Percentiles rank a stretch among this genome's conserved stretches.
phyloP scores from a whole-genome alignment of 73 alveolate species.

The Paramecium tetraurelia region DNA sequence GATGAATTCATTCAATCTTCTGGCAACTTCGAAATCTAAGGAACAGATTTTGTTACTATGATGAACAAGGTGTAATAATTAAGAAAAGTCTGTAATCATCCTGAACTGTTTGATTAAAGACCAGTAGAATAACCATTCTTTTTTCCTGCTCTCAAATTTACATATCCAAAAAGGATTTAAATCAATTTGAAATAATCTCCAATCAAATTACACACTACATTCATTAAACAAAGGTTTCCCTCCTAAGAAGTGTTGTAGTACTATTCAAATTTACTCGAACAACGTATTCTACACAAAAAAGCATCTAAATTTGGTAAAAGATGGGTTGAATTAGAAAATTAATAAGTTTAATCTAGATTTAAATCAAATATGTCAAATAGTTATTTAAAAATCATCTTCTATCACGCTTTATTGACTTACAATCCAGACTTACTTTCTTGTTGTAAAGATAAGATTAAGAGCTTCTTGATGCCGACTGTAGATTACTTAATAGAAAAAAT shows the following conservation, averaged over 20 bases:
- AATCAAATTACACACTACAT: not conserved
- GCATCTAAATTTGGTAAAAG: not conserved
- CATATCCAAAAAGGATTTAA: slow-evolving; percentile 5
- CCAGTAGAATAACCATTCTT: slow-evolving; percentile 89
- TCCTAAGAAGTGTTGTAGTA: slow-evolving; percentile 16
- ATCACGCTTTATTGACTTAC: slow-evolving; percentile 23
- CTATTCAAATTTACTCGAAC: slow-evolving; percentile 31
- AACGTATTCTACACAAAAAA: not conserved
- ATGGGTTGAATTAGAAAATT: not conserved
- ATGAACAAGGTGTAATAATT: slow-evolving; percentile 97
- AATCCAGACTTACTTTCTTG: not conserved
- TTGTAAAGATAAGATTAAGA: not conserved
- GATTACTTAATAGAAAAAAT: slow-evolving; percentile 35
- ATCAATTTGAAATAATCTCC: slow-evolving; percentile 17
- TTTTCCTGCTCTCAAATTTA: not conserved
- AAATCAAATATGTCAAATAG: not conserved
- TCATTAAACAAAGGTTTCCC: not conserved
- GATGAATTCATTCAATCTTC: slow-evolving; percentile 93
- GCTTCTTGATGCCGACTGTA: slow-evolving; percentile 46
- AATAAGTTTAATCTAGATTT: not conserved
- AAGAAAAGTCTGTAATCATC: slow-evolving; percentile 99
- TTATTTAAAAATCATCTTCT: not conserved
- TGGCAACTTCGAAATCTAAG: slow-evolving; percentile 81
- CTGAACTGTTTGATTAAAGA: slow-evolving; percentile 98
- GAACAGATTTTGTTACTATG: slow-evolving; percentile 90